Conservation (phyloP, 495 filamentous ascomycete species). For the Aspergillus asperescens region DNA sequence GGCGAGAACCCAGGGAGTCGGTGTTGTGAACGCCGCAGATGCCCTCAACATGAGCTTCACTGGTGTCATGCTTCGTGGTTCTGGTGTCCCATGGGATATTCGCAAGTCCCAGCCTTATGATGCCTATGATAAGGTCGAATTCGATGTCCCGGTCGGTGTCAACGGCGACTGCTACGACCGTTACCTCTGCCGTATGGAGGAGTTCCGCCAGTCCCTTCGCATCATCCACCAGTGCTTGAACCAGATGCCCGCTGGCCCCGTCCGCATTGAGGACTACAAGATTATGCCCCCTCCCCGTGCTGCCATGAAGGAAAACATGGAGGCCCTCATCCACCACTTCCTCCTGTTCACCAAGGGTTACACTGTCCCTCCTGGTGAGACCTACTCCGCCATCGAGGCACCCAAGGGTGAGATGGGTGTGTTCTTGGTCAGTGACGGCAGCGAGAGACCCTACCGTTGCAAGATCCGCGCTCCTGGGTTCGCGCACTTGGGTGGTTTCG, state of each 20-base stretch:
- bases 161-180: conserved; percentile 99
- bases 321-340: conserved; percentile 99
- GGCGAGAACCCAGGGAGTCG: conserved; percentile 82
- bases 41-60: conserved; percentile 94
- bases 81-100: conserved; percentile 96
- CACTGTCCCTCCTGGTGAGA: conserved; percentile 95
- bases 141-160: conserved; percentile 92
- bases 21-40: conserved; percentile 85
- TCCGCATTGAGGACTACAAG: conserved; percentile 98
- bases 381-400: conserved; percentile 94
- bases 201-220: conserved; percentile 94
- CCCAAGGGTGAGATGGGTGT: conserved; percentile 99
- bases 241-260: conserved; percentile 93
- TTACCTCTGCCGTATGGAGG: conserved; percentile 99
- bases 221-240: conserved; percentile 99
- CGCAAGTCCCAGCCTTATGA: conserved; percentile 95
- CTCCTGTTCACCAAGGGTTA: conserved; percentile 98
- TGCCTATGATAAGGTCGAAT: conserved; percentile 95
- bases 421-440: conserved; percentile 93
- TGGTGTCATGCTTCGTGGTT: conserved; percentile 96
- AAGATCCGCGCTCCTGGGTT: conserved; percentile 97
- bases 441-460: conserved; percentile 92
- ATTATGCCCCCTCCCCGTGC: conserved; percentile 89
- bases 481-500: conserved; percentile 89
- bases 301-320: conserved; percentile 99